These are phyloP conservation scores for Barbarea vulgaris DNA, from an alignment of 345 rosid species.

Conservation along the genomic window DNA sequence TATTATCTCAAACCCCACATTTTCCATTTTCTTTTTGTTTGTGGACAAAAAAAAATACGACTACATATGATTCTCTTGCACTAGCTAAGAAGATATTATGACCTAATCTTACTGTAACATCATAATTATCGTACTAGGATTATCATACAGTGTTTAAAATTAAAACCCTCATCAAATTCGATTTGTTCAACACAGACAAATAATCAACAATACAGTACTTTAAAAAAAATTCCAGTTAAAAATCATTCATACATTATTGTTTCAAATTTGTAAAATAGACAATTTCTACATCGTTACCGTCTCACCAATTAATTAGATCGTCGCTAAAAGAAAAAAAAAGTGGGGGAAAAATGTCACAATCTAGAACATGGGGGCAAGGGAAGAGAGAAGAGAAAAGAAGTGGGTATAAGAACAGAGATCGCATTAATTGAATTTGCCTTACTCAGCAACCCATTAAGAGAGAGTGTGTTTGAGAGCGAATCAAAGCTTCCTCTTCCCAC, in stretches of 20 bases:
- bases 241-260: background rate
- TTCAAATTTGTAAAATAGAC: background rate
- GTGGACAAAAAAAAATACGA: background rate
- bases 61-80: constrained; percentile 30
- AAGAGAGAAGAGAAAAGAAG: constrained; percentile 22
- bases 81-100: background rate
- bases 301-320: background rate
- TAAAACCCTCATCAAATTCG: background rate
- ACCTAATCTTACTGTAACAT: background rate
- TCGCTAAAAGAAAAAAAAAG: background rate
- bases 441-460: constrained; percentile 36
- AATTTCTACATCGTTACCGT: background rate
- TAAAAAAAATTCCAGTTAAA: background rate
- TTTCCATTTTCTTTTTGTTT: constrained; percentile 19
- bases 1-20: constrained; percentile 34
- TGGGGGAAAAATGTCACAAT: constrained; percentile 38
- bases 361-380: constrained; percentile 31
- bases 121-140: background rate
- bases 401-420: constrained; percentile 27
- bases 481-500: constrained; percentile 48
- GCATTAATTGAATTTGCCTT: constrained; percentile 37
- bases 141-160: background rate
- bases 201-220: no score
- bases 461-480: constrained; percentile 21
- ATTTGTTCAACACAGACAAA: no score